Evolutionary conservation across 2,329 filamentous ascomycete species (phyloP).

Genomic region (Ophiocordyceps camponoti-rufipedis): DNA sequence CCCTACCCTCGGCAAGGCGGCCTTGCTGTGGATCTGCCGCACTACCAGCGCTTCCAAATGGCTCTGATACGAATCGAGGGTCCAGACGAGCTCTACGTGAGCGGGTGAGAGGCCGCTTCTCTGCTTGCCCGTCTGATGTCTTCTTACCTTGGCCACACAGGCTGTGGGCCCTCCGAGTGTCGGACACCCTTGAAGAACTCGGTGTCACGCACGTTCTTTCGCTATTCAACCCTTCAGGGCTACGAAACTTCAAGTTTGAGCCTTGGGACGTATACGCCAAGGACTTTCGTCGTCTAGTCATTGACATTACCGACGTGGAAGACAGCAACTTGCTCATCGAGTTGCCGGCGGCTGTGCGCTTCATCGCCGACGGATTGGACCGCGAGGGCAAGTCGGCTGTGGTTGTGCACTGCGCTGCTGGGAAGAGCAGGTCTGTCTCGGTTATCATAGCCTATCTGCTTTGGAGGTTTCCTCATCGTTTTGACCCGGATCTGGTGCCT

Average conservation of each 20-base stretch:
- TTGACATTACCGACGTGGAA: slow-evolving; percentile 80
- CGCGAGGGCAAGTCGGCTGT: slow-evolving; percentile 16
- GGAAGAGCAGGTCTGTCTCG: slow-evolving; percentile 82
- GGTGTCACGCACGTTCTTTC: slow-evolving; percentile 87
- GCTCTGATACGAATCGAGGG: slow-evolving; percentile 23
- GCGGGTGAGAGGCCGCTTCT: slow-evolving; percentile 14
- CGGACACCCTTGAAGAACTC: slow-evolving; percentile 48
- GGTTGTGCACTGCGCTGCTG: slow-evolving; percentile 68
- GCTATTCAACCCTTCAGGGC: slow-evolving; percentile 30
- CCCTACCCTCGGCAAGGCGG: no score
- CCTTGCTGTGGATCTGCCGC: no score
- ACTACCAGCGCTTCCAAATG: slow-evolving; percentile 16
- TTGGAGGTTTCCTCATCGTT: slow-evolving; percentile 39
- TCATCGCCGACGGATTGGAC: slow-evolving; percentile 54
- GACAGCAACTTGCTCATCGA: slow-evolving; percentile 75
- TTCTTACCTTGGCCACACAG: slow-evolving; percentile 24
- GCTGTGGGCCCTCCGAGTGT: slow-evolving; percentile 60
- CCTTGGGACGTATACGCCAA: slow-evolving; percentile 29
- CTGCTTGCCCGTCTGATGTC: background rate
- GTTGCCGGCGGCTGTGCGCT: slow-evolving; percentile 59
- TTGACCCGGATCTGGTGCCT: slow-evolving; percentile 20
- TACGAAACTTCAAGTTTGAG: slow-evolving; percentile 29
- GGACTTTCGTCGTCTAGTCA: slow-evolving; percentile 52
- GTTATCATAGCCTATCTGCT: slow-evolving; percentile 75
- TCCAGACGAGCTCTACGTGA: slow-evolving; percentile 20